A percentile compares a stretch with the other conserved stretches of the same genome.
Evolutionary conservation across 495 filamentous ascomycete genomes (phyloP).

Genomic region (Amorphotheca resinae): DNA sequence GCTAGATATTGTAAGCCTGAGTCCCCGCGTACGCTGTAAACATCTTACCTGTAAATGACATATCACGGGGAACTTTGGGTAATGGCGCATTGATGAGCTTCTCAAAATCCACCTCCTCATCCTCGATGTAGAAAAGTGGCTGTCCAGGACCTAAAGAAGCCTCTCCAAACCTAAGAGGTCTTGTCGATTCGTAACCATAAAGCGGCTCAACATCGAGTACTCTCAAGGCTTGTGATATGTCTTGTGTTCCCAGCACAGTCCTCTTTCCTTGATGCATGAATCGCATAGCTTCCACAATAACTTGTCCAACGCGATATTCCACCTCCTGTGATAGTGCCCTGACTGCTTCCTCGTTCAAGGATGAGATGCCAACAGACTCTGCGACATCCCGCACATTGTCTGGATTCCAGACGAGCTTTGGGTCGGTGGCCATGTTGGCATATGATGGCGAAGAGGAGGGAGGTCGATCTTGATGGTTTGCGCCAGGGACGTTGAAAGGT

Average conservation of each 20-base stretch:
- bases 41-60: conserved; percentile 69
- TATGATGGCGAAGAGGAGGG: neutral
- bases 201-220: conserved; percentile 88
- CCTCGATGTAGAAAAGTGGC: conserved; percentile 92
- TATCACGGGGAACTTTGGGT: conserved; percentile 88
- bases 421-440: conserved; percentile 5
- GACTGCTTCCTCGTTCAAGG: conserved; percentile 67
- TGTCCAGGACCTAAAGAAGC: conserved; percentile 90
- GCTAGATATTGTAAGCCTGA: conserved; percentile 33
- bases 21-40: neutral
- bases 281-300: conserved; percentile 84
- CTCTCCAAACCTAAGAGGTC: conserved; percentile 82
- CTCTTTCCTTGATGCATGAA: conserved; percentile 85
- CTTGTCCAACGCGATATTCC: conserved; percentile 84
- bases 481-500: neutral
- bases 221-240: conserved; percentile 69
- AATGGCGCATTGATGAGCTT: conserved; percentile 93
- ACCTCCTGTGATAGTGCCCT: conserved; percentile 83
- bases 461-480: too few relatives aligned
- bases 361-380: conserved; percentile 79
- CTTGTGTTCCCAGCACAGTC: conserved; percentile 70
- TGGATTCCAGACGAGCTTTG: conserved; percentile 68
- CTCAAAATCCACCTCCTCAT: conserved; percentile 97
- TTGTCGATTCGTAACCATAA: conserved; percentile 85
- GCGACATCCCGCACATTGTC: conserved; percentile 93